A percentile compares a stretch with the other conserved stretches of the same genome.
phyloP scores from a whole-genome alignment of 2,329 filamentous ascomycete species.

The Apiospora hydei region DNA sequence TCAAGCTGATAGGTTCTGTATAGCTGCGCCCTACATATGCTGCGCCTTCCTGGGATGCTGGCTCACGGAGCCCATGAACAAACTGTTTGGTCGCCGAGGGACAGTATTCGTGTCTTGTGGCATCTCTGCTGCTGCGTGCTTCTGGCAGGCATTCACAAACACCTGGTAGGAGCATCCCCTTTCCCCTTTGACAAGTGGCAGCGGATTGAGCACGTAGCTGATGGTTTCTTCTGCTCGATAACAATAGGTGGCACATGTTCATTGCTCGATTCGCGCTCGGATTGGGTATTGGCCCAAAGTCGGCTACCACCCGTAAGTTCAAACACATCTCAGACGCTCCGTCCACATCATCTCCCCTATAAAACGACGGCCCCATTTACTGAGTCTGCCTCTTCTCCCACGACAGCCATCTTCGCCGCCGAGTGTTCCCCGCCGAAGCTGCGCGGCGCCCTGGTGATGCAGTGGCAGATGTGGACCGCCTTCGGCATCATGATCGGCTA shows the following conservation, averaged over 20 bases:
- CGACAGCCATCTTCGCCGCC: conserved; percentile 68
- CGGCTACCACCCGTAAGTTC: conserved; percentile 63
- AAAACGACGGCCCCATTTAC: neutral
- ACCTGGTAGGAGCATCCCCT: conserved; percentile 30
- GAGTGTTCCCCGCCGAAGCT: conserved; percentile 70
- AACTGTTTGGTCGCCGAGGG: conserved; percentile 72
- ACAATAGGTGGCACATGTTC: conserved; percentile 69
- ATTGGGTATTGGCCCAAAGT: conserved; percentile 74
- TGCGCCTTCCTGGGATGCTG: conserved; percentile 76
- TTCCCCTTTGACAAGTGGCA: neutral
- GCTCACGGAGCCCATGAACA: conserved; percentile 77
- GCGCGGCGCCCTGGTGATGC: conserved; percentile 75
- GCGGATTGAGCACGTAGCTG: neutral
- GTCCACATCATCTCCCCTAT: neutral
- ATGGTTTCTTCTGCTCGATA: neutral
- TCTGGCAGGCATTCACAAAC: conserved; percentile 49
- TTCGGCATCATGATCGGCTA: conserved; percentile 66
- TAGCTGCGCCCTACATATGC: conserved; percentile 65
- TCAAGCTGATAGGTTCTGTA: neutral
- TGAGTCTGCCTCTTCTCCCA: neutral
- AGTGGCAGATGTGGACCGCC: conserved; percentile 67
- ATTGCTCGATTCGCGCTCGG: conserved; percentile 74
- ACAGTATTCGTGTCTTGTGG: conserved; percentile 74
- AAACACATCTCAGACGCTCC: neutral
- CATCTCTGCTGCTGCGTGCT: conserved; percentile 59